Percentiles rank a stretch among this genome's conserved stretches.
These are phyloP conservation scores for Pseudoturritis turrita DNA, from an alignment of 345 rosid species.

Conservation along the genomic window DNA sequence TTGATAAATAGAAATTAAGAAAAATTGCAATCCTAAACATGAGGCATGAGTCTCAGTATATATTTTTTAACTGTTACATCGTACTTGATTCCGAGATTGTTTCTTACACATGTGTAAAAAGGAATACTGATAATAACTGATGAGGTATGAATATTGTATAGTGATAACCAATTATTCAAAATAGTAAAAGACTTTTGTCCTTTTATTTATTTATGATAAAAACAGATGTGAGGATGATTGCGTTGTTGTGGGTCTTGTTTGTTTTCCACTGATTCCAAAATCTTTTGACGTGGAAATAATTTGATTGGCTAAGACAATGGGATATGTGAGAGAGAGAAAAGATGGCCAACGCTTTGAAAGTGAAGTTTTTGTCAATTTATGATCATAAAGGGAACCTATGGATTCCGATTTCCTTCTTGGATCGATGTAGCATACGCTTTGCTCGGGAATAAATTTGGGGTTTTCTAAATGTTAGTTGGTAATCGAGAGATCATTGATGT, in stretches of 20 bases:
- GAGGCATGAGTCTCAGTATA: neutral
- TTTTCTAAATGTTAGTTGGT: too few species aligned
- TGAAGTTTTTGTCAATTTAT: conserved; percentile 29
- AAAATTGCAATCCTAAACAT: neutral
- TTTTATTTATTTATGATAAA: conserved; percentile 17
- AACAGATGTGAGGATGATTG: conserved; percentile 22
- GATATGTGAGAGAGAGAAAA: conserved; percentile 16
- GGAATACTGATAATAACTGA: conserved; percentile 16
- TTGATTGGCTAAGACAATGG: conserved; percentile 19
- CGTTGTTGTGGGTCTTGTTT: conserved; percentile 27
- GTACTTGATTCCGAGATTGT: conserved; percentile 22
- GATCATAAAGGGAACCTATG: conserved; percentile 13
- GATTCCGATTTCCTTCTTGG: conserved; percentile 11
- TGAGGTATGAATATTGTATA: neutral
- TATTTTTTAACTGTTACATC: neutral
- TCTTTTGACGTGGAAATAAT: conserved; percentile 3
- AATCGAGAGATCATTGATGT: too few species aligned
- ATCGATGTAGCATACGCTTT: neutral
- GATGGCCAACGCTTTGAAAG: conserved; percentile 28
- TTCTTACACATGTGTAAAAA: conserved; percentile 19
- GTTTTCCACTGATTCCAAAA: conserved; percentile 31
- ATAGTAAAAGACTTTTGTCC: neutral
- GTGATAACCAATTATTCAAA: conserved; percentile 19
- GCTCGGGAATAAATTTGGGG: neutral
- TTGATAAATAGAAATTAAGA: neutral